A percentile compares a stretch with the other conserved stretches of the same genome.
Evolutionary conservation across 2,329 filamentous ascomycete species (phyloP).

Genomic region (Colletotrichum sp.): DNA sequence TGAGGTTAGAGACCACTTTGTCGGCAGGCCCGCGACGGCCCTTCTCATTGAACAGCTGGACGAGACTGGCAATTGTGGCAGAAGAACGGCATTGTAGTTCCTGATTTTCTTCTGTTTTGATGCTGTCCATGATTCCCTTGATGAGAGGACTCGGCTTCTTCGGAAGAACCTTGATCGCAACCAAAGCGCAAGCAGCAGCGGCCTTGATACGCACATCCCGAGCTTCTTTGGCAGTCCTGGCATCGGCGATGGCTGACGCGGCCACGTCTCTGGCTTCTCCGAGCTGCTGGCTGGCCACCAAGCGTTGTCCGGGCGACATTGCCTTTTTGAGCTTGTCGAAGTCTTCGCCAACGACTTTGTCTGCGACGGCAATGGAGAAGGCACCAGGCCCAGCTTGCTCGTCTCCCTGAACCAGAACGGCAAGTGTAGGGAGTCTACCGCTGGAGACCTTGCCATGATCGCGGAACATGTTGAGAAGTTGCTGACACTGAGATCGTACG

Average conservation of each 20-base stretch:
- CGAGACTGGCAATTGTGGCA: constrained; percentile 79
- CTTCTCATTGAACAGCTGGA: constrained; percentile 82
- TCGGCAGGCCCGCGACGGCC: constrained; percentile 86
- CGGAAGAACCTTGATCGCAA: constrained; percentile 84
- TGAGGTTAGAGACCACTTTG: constrained; percentile 93
- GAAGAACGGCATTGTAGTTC: constrained; percentile 89
- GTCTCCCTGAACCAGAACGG: constrained; percentile 93
- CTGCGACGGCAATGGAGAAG: constrained; percentile 86
- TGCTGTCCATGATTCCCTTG: constrained; percentile 97
- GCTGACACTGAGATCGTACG: constrained; percentile 88
- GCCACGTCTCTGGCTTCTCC: constrained; percentile 77
- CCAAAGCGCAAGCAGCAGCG: constrained; percentile 83
- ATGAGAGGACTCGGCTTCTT: constrained; percentile 95
- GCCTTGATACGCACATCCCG: constrained; percentile 87
- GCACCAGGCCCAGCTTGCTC: constrained; percentile 88
- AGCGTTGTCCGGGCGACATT: constrained; percentile 85
- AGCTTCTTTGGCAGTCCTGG: constrained; percentile 76
- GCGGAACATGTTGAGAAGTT: constrained; percentile 87
- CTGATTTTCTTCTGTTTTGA: constrained; percentile 92
- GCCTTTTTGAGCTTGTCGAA: constrained; percentile 87
- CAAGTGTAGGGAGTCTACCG: constrained; percentile 76
- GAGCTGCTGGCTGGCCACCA: constrained; percentile 81
- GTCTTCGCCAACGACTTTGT: constrained; percentile 84
- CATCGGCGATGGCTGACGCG: constrained; percentile 76
- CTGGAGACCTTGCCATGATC: constrained; percentile 84